Evolutionary conservation across 1,139 yeast species (phyloP), one percentile per base, ranked within the genome.

Genomic region (Kodamaea alishanica): DNA sequence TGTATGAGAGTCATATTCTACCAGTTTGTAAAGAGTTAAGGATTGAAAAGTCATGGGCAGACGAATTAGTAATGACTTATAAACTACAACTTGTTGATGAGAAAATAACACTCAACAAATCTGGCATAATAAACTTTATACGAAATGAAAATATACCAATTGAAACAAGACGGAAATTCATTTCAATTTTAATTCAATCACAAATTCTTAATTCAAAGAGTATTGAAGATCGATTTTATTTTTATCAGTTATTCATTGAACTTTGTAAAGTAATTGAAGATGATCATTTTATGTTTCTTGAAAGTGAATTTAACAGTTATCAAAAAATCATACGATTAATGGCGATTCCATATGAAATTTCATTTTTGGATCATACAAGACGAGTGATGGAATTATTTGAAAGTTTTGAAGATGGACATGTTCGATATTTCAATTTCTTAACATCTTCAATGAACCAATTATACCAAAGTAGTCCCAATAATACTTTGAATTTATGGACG

Each of bases 401-500:
- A 10, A 35, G 33, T 15, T 32, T 45, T 20, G 45, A 41, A 26
- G n/a, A 31, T 6, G 38, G 34, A 26, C 30, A 41, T 23, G 24
- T 35, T 24, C 32, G 46, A 22, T 45, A 48, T 28, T 40, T 39
- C 29, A 55, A 58, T 38, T 54, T 61, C 35, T 46, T 64, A 28
- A 49, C 66, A 1, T 48, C 64, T 20, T 35, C 58, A 26, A 56
- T 61, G 55, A 39, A 43, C 24, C 48, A 51, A 2, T 35, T 54
- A 6, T 38, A 49, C 10, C 38, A 45, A 9, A 38, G 41, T 25
- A 39, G 47, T 24, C 68, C 70, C 5, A 45, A 48, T 6, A 44
- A 39, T 23, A 53, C 60, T 3, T 39, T 56, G 7, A 49, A 48
- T 32, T 45, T 49, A 33, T 65, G 69, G 69, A 48, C 54, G 28